Base-by-base conservation (phyloP, 129 eudicot genomes). In the Chrysanthemum seticuspe region DNA sequence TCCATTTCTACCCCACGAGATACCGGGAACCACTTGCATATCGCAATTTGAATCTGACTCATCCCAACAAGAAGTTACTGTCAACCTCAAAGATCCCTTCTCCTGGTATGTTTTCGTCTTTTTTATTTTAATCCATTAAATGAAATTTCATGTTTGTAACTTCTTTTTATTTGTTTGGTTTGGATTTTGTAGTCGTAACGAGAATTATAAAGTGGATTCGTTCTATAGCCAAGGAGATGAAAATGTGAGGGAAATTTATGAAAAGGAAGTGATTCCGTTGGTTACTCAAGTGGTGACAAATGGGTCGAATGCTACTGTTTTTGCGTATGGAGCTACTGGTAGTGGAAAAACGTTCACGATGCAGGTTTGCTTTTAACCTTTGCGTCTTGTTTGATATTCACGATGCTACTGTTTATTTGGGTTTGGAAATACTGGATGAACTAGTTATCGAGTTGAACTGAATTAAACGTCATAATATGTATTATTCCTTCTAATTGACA, bases 311-410 rank as follows among this genome's bases (percentile, higher is more conserved):
- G 89, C 91, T 2, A 95, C 99, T 9, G 86, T 95, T 12, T 95
- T 95, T 67, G 96, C 97, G 55, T 95, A 88, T 76, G 99, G 99
- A 48, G 99, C 99, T 79, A 88, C 97, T 47, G 97, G 96, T 18
- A 95, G 99, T 58, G 99, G 99, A 8, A 95, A 95, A 49, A 95
- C 97, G 18, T 95, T 84, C 76, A 90, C 96, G 1, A 90, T 95
- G 97, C 97, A 95, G 99, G 99, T 94, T 29, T 65, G 6, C 44
- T 4, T 61, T 58, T 73, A n/a, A 29, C 19, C 50, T 47, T 40
- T 40, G 1, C 10, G 10, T 36, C 23, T 45, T 12, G 0, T 5
- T 63, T 54, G 5, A 16, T 52, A 13, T 54, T 13, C 27, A 27
- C 31, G 8, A 21, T 21, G 23, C 13, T 10, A 34, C 1, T 5